Evolutionary conservation across 2,329 filamentous ascomycete genomes (phyloP).

Genomic region (Verticillium tricorpus): DNA sequence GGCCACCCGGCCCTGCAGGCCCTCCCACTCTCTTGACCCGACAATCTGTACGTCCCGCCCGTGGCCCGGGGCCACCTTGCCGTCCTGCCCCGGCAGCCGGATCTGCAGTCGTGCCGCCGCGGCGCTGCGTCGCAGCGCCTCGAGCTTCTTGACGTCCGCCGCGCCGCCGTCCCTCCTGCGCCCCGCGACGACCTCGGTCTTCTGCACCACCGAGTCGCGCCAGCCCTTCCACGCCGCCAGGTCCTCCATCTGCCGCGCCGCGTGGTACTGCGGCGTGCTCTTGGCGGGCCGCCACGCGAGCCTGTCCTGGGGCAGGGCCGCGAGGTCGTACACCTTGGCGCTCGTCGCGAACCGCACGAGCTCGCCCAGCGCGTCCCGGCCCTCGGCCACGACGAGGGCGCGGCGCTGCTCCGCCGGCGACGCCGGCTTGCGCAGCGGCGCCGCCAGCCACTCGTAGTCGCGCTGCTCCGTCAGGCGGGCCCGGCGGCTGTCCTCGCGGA

Average conservation of each 20-base stretch:
- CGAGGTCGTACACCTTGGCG: constrained; percentile 57
- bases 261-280: constrained; percentile 61
- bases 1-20: constrained; percentile 39
- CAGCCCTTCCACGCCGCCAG: constrained; percentile 58
- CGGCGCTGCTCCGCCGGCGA: constrained; percentile 43
- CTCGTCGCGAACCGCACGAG: constrained; percentile 57
- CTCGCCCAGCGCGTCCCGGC: constrained; percentile 59
- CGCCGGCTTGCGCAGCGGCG: constrained; percentile 50
- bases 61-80: constrained; percentile 34
- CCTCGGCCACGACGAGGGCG: constrained; percentile 53
- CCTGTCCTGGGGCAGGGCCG: constrained; percentile 50
- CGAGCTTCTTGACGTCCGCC: constrained; percentile 20
- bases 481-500: constrained; percentile 63
- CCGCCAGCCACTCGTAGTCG: constrained; percentile 57
- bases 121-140: constrained; percentile 20
- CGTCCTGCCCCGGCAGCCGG: constrained; percentile 39
- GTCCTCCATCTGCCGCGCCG: constrained; percentile 61
- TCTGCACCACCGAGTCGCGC: constrained; percentile 50
- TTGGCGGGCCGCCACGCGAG: constrained; percentile 63
- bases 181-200: constrained; percentile 37
- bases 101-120: constrained; percentile 47
- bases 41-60: constrained; percentile 44
- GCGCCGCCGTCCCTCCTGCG: constrained; percentile 12
- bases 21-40: constrained; percentile 52
- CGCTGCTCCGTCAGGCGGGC: constrained; percentile 54